Conservation (phyloP, 139 green algal genomes). For the Trebouxia sp. region DNA sequence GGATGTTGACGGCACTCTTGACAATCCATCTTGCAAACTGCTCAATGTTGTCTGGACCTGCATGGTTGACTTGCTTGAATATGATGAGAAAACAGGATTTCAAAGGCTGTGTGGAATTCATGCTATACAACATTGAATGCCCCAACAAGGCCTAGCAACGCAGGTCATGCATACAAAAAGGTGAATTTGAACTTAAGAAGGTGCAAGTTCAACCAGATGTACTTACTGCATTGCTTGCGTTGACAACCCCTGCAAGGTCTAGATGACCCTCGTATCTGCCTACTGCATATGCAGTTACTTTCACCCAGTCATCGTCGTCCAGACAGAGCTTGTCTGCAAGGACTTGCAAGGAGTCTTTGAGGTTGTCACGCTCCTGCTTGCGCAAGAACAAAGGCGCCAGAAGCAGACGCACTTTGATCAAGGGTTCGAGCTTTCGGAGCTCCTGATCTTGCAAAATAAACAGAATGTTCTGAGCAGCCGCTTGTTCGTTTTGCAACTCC, state of each 20-base stretch:
- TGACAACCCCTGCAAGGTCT: not conserved
- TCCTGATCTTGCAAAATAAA: constrained; percentile 23
- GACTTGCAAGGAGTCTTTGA: constrained; percentile 28
- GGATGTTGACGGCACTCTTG: not conserved
- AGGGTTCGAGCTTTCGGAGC: constrained; percentile 15
- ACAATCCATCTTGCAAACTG: not conserved
- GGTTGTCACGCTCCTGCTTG: constrained; percentile 26
- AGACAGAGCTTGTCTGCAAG: constrained; percentile 22
- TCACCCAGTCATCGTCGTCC: constrained; percentile 18
- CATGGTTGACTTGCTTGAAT: no score
- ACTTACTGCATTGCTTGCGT: constrained; percentile 1
- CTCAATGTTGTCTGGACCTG: not conserved
- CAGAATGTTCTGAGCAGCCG: constrained; percentile 7
- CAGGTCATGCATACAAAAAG: not conserved
- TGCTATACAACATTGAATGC: no score
- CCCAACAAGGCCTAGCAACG: no score
- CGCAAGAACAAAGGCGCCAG: constrained; percentile 28
- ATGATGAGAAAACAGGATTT: no score
- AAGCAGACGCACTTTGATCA: constrained; percentile 28
- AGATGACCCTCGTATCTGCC: constrained; percentile 12
- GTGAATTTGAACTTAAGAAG: no score
- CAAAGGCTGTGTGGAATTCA: no score
- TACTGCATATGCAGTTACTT: constrained; percentile 17
- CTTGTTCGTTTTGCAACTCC: constrained; percentile 16
- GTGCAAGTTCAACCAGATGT: not conserved